Conservation (phyloP, 2,329 filamentous ascomycete genomes). For the Dactylonectria estremocensis region DNA sequence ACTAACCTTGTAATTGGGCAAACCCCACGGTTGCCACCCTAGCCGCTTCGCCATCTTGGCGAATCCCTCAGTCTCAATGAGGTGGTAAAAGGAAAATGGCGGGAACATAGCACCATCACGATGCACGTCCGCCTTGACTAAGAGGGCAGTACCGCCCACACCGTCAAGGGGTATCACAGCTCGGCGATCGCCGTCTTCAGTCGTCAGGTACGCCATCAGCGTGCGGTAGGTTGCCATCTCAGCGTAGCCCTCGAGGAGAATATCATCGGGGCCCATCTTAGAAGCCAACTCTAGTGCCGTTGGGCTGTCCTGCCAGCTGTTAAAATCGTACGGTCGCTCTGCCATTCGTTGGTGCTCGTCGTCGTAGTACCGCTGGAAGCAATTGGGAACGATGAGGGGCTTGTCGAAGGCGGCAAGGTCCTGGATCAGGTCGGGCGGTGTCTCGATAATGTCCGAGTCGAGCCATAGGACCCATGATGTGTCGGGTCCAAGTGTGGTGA, state of each 20-base stretch:
- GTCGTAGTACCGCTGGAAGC: constrained; percentile 89
- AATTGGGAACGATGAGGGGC: constrained; percentile 94
- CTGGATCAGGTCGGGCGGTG: constrained; percentile 87
- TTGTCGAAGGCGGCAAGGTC: constrained; percentile 91
- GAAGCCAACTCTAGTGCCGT: constrained; percentile 81
- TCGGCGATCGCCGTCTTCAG: constrained; percentile 69
- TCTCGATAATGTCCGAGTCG: constrained; percentile 92
- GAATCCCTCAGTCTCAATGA: constrained; percentile 98
- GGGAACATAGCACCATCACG: constrained; percentile 99
- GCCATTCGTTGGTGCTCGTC: constrained; percentile 77
- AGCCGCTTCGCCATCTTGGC: constrained; percentile 95
- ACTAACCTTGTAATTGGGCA: constrained; percentile 96
- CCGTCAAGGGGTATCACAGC: constrained; percentile 86
- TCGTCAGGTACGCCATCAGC: constrained; percentile 88
- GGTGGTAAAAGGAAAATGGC: constrained; percentile 93
- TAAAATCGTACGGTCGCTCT: constrained; percentile 94
- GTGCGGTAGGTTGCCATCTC: constrained; percentile 94
- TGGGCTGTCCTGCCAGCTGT: constrained; percentile 95
- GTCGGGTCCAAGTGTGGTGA: constrained; percentile 91
- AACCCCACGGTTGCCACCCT: constrained; percentile 87
- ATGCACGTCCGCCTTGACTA: constrained; percentile 98
- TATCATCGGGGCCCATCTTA: constrained; percentile 91
- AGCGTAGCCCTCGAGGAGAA: constrained; percentile 92
- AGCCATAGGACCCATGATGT: constrained; percentile 99
- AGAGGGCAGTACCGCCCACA: constrained; percentile 90